phyloP scores from a whole-genome alignment of 139 green algal genomes.

The Tetraselmis chui region DNA sequence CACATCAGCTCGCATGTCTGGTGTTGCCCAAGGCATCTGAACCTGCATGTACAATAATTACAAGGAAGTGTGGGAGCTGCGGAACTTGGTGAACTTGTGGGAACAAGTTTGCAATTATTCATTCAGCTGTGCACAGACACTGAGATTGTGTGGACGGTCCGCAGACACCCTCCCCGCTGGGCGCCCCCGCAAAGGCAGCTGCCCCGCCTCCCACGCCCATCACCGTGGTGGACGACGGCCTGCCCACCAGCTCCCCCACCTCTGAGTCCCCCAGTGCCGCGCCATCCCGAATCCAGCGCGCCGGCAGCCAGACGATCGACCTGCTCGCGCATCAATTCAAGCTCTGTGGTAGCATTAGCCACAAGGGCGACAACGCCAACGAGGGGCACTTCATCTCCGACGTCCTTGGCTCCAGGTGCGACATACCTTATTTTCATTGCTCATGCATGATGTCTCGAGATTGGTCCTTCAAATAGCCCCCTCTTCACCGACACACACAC shows the following conservation, averaged over 20 bases:
- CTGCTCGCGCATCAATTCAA: constrained; percentile 11
- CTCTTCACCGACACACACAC: no score
- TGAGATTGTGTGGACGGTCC: no score
- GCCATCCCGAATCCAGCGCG: background rate
- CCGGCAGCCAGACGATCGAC: background rate
- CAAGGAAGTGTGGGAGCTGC: no score
- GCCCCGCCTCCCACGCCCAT: background rate
- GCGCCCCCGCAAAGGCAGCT: background rate
- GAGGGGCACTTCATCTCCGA: constrained; percentile 37
- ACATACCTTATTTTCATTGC: background rate
- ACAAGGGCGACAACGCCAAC: constrained; percentile 20
- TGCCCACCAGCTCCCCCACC: background rate
- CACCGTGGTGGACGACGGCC: background rate
- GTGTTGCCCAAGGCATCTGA: no score
- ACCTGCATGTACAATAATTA: no score
- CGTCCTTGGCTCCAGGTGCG: constrained; percentile 6
- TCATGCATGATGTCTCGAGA: no score
- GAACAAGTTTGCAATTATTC: no score
- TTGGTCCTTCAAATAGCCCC: no score
- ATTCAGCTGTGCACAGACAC: no score
- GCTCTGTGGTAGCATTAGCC: constrained; percentile 23
- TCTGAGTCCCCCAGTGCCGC: no score
- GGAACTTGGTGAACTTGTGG: no score
- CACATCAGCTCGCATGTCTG: no score
- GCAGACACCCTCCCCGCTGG: background rate